Conservation (phyloP, 306 rosid genomes). For the Fragaria nilgerrensis region DNA sequence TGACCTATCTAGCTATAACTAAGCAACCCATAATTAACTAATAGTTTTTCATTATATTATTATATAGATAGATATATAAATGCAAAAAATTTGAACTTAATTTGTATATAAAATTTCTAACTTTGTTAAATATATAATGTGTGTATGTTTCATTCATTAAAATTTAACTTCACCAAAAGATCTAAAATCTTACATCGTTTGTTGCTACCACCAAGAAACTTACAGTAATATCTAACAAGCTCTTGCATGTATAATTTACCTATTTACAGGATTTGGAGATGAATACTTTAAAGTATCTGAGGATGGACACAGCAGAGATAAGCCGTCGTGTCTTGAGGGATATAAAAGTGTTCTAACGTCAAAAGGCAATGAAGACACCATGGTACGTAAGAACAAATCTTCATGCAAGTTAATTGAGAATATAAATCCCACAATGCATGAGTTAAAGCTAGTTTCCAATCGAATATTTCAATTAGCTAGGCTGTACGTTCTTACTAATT, state of each 20-base stretch:
- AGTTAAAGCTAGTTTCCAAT: not conserved
- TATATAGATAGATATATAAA: not conserved
- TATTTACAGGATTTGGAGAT: conserved; percentile 20
- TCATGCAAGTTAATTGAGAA: not conserved
- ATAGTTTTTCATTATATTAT: too few species aligned
- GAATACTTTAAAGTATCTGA: conserved; percentile 14
- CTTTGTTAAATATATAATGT: too few species aligned
- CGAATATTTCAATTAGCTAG: too few species aligned
- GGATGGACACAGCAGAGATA: not conserved
- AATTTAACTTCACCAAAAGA: too few species aligned
- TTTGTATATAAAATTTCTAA: too few species aligned
- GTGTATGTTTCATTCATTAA: too few species aligned
- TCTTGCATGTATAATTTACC: not conserved
- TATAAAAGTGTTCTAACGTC: conserved; percentile 23
- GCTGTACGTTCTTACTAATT: not conserved
- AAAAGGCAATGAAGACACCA: conserved; percentile 19
- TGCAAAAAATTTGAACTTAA: too few species aligned
- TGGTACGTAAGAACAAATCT: conserved; percentile 8
- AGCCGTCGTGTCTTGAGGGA: not conserved
- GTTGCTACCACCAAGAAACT: too few species aligned
- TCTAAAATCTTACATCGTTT: too few species aligned
- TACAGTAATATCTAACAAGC: not conserved
- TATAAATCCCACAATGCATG: not conserved
- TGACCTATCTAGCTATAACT: not conserved
- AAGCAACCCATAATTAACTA: not conserved